phyloP scores from a whole-genome alignment of 371 early-diverging fungal species.

The Mucor circinelloides region DNA sequence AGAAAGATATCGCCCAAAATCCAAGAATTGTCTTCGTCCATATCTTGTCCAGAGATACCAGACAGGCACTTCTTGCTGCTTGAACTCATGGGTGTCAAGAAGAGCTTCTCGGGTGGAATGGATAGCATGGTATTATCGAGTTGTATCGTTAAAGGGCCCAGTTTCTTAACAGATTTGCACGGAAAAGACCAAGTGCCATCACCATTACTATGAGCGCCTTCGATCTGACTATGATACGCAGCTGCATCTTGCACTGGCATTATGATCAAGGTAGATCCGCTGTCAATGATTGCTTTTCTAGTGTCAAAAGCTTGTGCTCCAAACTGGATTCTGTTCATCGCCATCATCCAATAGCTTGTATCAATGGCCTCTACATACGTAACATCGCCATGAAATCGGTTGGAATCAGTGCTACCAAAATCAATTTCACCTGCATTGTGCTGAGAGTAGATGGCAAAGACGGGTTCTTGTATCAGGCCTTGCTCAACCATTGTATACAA shows the following conservation, averaged over 20 bases:
- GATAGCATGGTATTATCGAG: slow-evolving; percentile 52
- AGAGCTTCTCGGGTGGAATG: slow-evolving; percentile 59
- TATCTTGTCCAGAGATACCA: slow-evolving; percentile 59
- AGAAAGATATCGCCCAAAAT: slow-evolving; percentile 83
- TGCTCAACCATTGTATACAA: slow-evolving; percentile 75
- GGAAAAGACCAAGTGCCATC: slow-evolving; percentile 55
- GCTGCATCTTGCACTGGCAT: slow-evolving; percentile 68
- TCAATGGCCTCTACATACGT: slow-evolving; percentile 69
- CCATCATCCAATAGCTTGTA: slow-evolving; percentile 81
- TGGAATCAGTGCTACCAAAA: slow-evolving; percentile 67
- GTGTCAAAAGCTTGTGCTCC: slow-evolving; percentile 29
- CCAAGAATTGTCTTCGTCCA: slow-evolving; percentile 51
- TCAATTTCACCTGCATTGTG: slow-evolving; percentile 64
- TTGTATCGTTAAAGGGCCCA: slow-evolving; percentile 47
- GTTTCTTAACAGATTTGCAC: slow-evolving; percentile 51
- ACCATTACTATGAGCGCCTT: slow-evolving; percentile 63
- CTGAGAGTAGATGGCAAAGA: slow-evolving; percentile 73
- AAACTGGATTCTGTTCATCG: slow-evolving; percentile 52
- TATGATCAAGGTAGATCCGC: slow-evolving; percentile 74
- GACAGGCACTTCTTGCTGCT: slow-evolving; percentile 62
- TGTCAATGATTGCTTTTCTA: slow-evolving; percentile 58
- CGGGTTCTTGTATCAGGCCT: slow-evolving; percentile 59
- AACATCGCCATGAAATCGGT: slow-evolving; percentile 55
- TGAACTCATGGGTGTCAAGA: slow-evolving; percentile 51
- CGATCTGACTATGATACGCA: slow-evolving; percentile 62